Conservation (phyloP, 2,329 filamentous ascomycete genomes). For the Arthroderma sp. region DNA sequence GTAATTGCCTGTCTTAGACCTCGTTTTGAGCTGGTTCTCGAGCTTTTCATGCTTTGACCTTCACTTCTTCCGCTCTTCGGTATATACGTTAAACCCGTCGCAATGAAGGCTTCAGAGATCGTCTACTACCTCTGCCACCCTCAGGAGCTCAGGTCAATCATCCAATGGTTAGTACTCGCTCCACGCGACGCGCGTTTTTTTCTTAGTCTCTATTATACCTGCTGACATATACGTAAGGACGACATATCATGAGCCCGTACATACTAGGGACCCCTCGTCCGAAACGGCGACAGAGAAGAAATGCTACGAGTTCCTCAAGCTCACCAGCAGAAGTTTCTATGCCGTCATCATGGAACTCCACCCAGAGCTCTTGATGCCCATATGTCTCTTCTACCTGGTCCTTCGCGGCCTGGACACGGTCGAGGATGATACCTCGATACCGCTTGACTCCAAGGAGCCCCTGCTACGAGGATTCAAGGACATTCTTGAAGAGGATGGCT, state of each 20-base stretch:
- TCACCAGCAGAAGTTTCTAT: constrained; percentile 86
- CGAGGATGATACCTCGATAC: constrained; percentile 94
- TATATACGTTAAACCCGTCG: constrained; percentile 14
- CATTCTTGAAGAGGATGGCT: constrained; percentile 69
- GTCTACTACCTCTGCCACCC: constrained; percentile 67
- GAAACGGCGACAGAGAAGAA: constrained; percentile 61
- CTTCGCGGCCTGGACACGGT: constrained; percentile 93
- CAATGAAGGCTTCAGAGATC: constrained; percentile 38
- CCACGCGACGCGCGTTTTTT: neutral
- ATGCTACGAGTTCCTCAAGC: constrained; percentile 76
- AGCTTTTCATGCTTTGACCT: constrained; percentile 13
- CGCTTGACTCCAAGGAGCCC: constrained; percentile 69
- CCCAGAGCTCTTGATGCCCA: constrained; percentile 78
- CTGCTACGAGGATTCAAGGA: constrained; percentile 71
- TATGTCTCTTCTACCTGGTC: constrained; percentile 84
- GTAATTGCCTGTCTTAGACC: constrained; percentile 11
- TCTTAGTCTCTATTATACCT: too few species aligned
- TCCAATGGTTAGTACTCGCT: constrained; percentile 63
- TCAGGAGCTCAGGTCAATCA: constrained; percentile 63
- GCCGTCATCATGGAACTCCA: constrained; percentile 93
- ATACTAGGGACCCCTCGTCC: constrained; percentile 63
- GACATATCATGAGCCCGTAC: constrained; percentile 89
- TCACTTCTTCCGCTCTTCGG: neutral
- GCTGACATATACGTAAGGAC: constrained; percentile 50
- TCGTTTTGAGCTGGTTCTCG: constrained; percentile 8